Evolutionary conservation across 495 filamentous ascomycete species (phyloP), one percentile per base, ranked within the genome.

Genomic region (Aspergillus haitiensis): DNA sequence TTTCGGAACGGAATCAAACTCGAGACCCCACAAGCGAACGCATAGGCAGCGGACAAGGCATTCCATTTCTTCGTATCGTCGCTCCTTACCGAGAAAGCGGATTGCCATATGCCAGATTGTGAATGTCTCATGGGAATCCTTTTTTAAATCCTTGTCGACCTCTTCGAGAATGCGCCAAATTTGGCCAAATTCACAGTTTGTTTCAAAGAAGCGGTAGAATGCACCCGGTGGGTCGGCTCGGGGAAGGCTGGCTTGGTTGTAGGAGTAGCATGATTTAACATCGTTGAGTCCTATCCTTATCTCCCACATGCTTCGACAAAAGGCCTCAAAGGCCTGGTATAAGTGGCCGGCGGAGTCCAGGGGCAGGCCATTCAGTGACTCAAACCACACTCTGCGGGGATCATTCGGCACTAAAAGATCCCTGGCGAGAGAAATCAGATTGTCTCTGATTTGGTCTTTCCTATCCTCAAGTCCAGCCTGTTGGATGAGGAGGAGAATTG

Each of bases 211-310:
- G 7, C 21, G 15, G 21, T 50, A 50, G 47, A 50, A 31, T 16
- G 7, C 47, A 6, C 47, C 47, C 13, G 16, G 46, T n/a, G n/a
- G n/a, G 47, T 50, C 47, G 3, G 15, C 47, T 31, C 15, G n/a
- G 7, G 47, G 47, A 50, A 50, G 31, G 21, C 47, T 50, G 21
- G 47, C 47, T 16, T 50, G 47, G 12, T 50, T 50, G 47, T 50
- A 50, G 2, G 47, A 50, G 21, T 5, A 50, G 21, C 47, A 50
- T 2, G 47, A 6, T 16, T 50, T 50, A 5, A 16, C 47, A 31
- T 50, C 47, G 3, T 31, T 50, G 21, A 31, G 5, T 50, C 21
- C 21, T 5, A 50, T 11, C 47, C 31, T 50, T 16, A 4, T 31
- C 13, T 50, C 21, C 47, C 47, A 50, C 21, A 50, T 2, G 3